Evolutionary conservation across 495 filamentous ascomycete species (phyloP), one percentile per base, ranked within the genome.

Genomic region (Penicillium odoratum): DNA sequence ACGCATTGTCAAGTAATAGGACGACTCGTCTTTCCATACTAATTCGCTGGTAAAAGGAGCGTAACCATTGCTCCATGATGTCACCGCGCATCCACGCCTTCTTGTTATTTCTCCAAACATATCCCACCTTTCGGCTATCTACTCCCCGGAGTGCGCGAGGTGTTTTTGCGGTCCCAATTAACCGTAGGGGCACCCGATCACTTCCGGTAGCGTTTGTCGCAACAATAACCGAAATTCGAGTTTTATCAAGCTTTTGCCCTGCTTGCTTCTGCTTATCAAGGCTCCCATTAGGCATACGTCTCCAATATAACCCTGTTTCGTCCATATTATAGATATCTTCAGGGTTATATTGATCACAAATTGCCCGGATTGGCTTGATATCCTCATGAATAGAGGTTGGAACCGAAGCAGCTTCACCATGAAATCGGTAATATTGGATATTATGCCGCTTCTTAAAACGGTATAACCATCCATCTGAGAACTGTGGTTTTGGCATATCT

Each of bases 11-110:
- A 1, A 48, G 11, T 10, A 48, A 28, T 7, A 48, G 11, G 10
- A 48, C 29, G 0, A 28, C 45, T 48, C n/a, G 5, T 11, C 10
- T 48, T 30, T 48, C 5, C 7, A 30, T 30, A 30, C 8, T 3
- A 34, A 70, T 70, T 46, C 64, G 45, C 15, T 43, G 46, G 55
- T 69, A 53, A 56, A 72, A 69, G 16, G 28, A 3, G 28, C 57
- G 47, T 2, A 72, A n/a, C 59, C 55, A 71, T 56, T 69, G 60
- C 31, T 53, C 42, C 42, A 56, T 63, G 16, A 73, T 63, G 4
- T n/a, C 43, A 33, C 46, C n/a, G 25, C 57, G 61, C 54, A 73
- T 68, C 56, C 56, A 68, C 7, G 58, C 58, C 26, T 60, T 64
- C 47, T 68, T 68, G 51, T 62, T 70, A 33, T 34, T 64, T 21